Evolutionary conservation across 2,329 filamentous ascomycete species (phyloP), one percentile per base, ranked within the genome.

Genomic region (Microdochium bolleyi): DNA sequence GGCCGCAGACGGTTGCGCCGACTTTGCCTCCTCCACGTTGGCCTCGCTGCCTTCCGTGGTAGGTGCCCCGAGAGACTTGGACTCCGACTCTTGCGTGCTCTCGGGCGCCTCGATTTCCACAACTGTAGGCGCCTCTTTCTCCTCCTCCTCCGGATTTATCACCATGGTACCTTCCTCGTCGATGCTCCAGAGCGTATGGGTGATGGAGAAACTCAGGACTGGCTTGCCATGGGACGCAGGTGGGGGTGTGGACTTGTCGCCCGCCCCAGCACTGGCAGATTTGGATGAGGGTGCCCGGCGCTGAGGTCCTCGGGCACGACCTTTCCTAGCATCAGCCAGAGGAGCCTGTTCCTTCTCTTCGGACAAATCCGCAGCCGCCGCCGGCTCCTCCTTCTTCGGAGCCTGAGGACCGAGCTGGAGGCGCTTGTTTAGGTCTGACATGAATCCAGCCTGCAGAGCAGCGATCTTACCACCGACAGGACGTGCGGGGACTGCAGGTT

Each of bases 391-490:
- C 59, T 88, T 87, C 73, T 90, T 92, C 1, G 84, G 81, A 10
- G 78, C 82, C 60, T 89, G 85, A n/a, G 92, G 92, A 1, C 94
- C 94, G 34, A 95, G 73, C 64, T 90, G 86, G 25, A 99, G 76
- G 49, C 91, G 87, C 61, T 90, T 92, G 69, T 97, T 96, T 44
- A 99, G 74, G 64, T 97, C 92, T 48, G 85, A 91, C 79, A 99
- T 84, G 69, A 99, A 97, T 2, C 89, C 90, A 37, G 89, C 89
- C 70, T 95, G 91, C 30, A 99, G 74, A 24, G 89, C 88, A 16
- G 92, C 90, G 66, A 99, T 95, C 74, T 97, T 97, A 61, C 84
- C 82, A 10, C 89, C 89, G 46, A 79, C 78, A 2, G 91, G 89
- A 48, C 90, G 83, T 14, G 85, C 80, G 11, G 94, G 92, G 2